These are phyloP conservation scores for Diaporthe caulivora DNA, from an alignment of 2,329 filamentous ascomycete genomes.

Conservation along the genomic window DNA sequence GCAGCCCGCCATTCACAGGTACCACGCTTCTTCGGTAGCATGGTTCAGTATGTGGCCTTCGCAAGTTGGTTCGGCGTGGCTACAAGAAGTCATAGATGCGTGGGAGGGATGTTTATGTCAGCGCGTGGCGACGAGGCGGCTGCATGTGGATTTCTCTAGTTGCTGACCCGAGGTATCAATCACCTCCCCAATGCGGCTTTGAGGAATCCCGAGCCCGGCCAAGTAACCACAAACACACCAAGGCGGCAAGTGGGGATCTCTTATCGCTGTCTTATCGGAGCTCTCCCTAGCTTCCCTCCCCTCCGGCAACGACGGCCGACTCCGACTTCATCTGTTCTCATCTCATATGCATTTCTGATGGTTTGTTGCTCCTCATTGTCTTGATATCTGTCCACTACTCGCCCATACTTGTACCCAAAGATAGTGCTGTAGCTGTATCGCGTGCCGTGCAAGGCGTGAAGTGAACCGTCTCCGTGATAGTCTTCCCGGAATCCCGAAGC, in stretches of 20 bases:
- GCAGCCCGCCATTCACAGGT: neutral
- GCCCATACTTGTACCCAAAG: neutral
- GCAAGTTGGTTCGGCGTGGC: too few relatives aligned
- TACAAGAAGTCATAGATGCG: too few relatives aligned
- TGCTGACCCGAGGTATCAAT: too few relatives aligned
- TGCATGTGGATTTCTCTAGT: too few relatives aligned
- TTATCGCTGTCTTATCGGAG: conserved; percentile 35
- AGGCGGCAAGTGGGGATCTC: conserved; percentile 20
- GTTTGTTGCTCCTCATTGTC: conserved; percentile 38
- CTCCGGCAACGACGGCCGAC: conserved; percentile 33
- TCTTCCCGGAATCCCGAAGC: neutral
- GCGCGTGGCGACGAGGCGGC: too few relatives aligned
- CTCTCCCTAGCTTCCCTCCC: conserved; percentile 23
- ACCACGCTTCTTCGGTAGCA: neutral
- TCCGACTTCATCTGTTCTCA: conserved; percentile 9
- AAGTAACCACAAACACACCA: neutral
- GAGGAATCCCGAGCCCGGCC: too few relatives aligned
- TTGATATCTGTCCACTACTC: neutral
- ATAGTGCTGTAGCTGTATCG: neutral
- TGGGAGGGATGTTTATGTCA: too few relatives aligned
- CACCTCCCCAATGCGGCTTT: too few relatives aligned
- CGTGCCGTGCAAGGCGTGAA: neutral
- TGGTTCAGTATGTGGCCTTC: too few relatives aligned
- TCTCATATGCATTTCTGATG: conserved; percentile 44
- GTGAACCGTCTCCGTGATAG: neutral